A percentile compares a stretch with the other conserved stretches of the same genome.
phyloP scores from a whole-genome alignment of 495 filamentous ascomycete species.

The Penicillium bialowiezense region DNA sequence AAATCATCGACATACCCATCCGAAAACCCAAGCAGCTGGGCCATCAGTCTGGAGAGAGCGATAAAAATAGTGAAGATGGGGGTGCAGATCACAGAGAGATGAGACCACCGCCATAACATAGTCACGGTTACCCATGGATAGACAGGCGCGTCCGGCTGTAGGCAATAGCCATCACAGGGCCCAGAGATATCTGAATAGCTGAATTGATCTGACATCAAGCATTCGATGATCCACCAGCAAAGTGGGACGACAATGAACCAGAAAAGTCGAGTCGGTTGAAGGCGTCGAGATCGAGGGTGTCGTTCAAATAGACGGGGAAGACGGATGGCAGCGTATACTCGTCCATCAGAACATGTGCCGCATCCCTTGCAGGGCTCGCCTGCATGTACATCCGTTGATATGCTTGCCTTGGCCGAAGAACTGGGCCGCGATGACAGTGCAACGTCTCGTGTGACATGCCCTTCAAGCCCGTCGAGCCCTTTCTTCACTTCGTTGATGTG shows the following conservation, averaged over 20 bases:
- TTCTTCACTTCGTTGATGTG: conserved; percentile 65
- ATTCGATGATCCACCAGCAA: conserved; percentile 59
- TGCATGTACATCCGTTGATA: conserved; percentile 9
- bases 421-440: conserved; percentile 17
- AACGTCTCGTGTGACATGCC: conserved; percentile 48
- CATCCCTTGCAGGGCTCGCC: conserved; percentile 28
- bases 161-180: conserved; percentile 44
- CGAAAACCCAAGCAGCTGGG: conserved; percentile 39
- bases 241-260: conserved; percentile 44
- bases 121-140: conserved; percentile 47
- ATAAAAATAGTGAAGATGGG: conserved; percentile 33
- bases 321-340: conserved; percentile 44
- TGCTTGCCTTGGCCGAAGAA: conserved; percentile 3
- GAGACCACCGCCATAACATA: conserved; percentile 47
- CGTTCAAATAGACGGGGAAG: conserved; percentile 58
- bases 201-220: conserved; percentile 58
- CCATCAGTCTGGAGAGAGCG: conserved; percentile 29
- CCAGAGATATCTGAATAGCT: conserved; percentile 54
- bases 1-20: conserved; percentile 45
- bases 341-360: conserved; percentile 20
- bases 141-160: conserved; percentile 42
- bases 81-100: conserved; percentile 28
- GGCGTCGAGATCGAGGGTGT: conserved; percentile 37
- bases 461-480: conserved; percentile 65
- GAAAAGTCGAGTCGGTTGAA: conserved; percentile 56